A percentile compares a stretch with the other conserved stretches of the same genome.
Evolutionary conservation across 352 stramenopile species (phyloP).

Genomic region (Globisporangium perplexum): DNA sequence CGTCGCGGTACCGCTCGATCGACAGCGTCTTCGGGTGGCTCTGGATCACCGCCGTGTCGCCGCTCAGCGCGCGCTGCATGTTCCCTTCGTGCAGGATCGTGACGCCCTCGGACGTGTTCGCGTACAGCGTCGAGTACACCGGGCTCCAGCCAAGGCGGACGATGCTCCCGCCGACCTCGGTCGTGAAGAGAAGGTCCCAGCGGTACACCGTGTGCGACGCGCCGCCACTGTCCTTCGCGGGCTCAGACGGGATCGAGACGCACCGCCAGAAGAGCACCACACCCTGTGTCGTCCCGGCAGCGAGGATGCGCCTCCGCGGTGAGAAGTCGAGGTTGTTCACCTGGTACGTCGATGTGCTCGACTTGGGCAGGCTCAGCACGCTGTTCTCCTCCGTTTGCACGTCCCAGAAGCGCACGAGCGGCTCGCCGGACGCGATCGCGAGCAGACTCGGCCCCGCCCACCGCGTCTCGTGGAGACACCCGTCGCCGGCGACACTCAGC

Average conservation of each 20-base stretch:
- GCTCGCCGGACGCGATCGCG: slow-evolving; percentile 85
- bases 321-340: slow-evolving; percentile 89
- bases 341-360: slow-evolving; percentile 38
- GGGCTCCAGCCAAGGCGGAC: slow-evolving; percentile 65
- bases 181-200: slow-evolving; percentile 65
- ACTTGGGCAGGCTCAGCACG: slow-evolving; percentile 75
- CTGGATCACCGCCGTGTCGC: slow-evolving; percentile 85
- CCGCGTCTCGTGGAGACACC: slow-evolving; percentile 70
- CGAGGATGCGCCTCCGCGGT: slow-evolving; percentile 79
- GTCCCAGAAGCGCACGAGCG: slow-evolving; percentile 91
- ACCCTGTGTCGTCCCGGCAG: slow-evolving; percentile 82
- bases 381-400: slow-evolving; percentile 90
- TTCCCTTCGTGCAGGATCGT: slow-evolving; percentile 82
- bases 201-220: slow-evolving; percentile 31
- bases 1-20: slow-evolving; percentile 72
- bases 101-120: slow-evolving; percentile 62
- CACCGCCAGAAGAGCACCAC: slow-evolving; percentile 89
- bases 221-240: background rate
- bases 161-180: slow-evolving; percentile 44
- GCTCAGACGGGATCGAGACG: slow-evolving; percentile 26
- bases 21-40: slow-evolving; percentile 61
- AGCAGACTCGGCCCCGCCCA: slow-evolving; percentile 90
- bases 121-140: slow-evolving; percentile 55
- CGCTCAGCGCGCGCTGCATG: slow-evolving; percentile 75
- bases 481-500: slow-evolving; percentile 81